These are phyloP conservation scores for Blastobotrys chiropterorum DNA, from an alignment of 805 yeast species.

Conservation along the genomic window DNA sequence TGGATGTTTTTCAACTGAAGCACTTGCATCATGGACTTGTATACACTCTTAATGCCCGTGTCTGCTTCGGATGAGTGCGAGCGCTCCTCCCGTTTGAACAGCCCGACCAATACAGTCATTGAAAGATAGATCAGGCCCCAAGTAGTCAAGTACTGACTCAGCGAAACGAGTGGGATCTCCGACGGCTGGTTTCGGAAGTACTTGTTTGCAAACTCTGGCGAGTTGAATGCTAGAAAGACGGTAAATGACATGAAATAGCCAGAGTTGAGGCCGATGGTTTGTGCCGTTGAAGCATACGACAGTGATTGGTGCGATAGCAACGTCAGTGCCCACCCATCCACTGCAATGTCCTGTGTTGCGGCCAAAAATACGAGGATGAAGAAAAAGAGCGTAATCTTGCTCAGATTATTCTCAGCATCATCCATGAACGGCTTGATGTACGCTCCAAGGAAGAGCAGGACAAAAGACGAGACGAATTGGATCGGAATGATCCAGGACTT, in stretches of 20 bases:
- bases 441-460: conserved; percentile 60
- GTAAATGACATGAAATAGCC: conserved; percentile 93
- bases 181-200: conserved; percentile 60
- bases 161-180: conserved; percentile 59
- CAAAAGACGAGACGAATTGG: conserved; percentile 70
- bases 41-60: conserved; percentile 30
- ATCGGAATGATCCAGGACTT: conserved; percentile 93
- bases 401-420: conserved; percentile 43
- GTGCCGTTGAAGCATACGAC: conserved; percentile 94
- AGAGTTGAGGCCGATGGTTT: conserved; percentile 87
- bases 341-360: conserved; percentile 98
- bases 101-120: conserved; percentile 55
- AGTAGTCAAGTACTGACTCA: conserved; percentile 68
- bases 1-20: conserved; percentile 59
- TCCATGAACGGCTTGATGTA: conserved; percentile 43
- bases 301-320: conserved; percentile 70
- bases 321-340: conserved; percentile 98
- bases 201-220: conserved; percentile 87
- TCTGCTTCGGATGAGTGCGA: conserved; percentile 22
- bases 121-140: conserved; percentile 70
- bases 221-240: conserved; percentile 81
- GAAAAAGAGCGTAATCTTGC: conserved; percentile 60
- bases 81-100: conserved; percentile 69
- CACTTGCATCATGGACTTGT: conserved; percentile 32
- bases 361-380: conserved; percentile 77